Evolutionary conservation across 2,329 filamentous ascomycete genomes (phyloP).

Genomic region (Knoxdaviesia proteae): DNA sequence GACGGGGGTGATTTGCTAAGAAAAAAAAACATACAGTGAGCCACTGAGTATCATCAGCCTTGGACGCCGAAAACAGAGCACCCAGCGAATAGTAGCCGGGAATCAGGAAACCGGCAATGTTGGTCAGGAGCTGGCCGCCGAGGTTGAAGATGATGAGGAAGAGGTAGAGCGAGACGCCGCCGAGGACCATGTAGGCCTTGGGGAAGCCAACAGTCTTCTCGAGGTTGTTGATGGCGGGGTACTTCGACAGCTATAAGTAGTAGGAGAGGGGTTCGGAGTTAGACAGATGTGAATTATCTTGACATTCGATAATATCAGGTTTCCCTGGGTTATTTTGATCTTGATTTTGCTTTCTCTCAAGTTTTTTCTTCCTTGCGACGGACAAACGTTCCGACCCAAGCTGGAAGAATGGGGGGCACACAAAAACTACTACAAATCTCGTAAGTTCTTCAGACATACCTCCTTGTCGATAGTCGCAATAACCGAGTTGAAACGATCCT

Average conservation of each 20-base stretch:
- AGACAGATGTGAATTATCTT: too few relatives aligned
- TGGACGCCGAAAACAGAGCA: conserved; percentile 51
- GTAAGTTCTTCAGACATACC: conserved; percentile 27
- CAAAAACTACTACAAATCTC: too few relatives aligned
- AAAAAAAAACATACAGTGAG: conserved; percentile 34
- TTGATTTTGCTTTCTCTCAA: too few relatives aligned
- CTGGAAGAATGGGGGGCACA: too few relatives aligned
- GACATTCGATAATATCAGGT: too few relatives aligned
- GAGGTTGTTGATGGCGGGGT: conserved; percentile 63
- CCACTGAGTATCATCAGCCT: conserved; percentile 67
- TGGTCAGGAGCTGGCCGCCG: conserved; percentile 70
- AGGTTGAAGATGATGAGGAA: conserved; percentile 89
- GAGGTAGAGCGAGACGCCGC: conserved; percentile 61
- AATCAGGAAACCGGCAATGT: conserved; percentile 64
- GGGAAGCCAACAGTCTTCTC: conserved; percentile 68
- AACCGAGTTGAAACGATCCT: conserved; percentile 58
- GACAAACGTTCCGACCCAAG: too few relatives aligned
- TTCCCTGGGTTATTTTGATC: too few relatives aligned
- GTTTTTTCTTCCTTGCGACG: too few relatives aligned
- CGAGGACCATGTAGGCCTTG: conserved; percentile 69
- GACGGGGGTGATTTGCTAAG: background rate
- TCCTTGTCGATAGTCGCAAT: conserved; percentile 65
- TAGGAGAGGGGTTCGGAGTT: background rate
- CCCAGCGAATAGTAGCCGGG: conserved; percentile 69
- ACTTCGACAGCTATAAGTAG: conserved; percentile 53